These are phyloP conservation scores for Fomitopsis pinicola DNA, from an alignment of 1,284 basidiomycete genomes.

Conservation along the genomic window DNA sequence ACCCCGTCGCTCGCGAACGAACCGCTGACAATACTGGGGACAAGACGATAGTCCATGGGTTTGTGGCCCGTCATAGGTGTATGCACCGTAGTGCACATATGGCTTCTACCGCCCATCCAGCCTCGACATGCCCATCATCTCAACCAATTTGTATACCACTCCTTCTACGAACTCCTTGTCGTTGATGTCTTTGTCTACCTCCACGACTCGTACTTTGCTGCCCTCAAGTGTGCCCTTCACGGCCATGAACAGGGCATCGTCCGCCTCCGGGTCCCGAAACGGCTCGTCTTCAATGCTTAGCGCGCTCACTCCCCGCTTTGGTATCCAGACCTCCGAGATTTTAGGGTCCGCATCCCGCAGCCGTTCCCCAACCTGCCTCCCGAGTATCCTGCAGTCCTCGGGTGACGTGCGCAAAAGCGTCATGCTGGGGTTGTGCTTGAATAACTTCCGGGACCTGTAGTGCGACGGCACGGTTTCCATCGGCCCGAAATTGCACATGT, in stretches of 20 bases:
- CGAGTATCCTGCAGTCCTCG: conserved; percentile 16
- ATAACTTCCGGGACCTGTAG: conserved; percentile 12
- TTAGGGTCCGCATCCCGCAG: conserved; percentile 6
- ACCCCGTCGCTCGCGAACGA: too few relatives aligned
- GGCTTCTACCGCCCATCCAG: not conserved
- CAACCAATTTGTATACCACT: conserved; percentile 13
- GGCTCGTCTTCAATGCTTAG: conserved; percentile 11
- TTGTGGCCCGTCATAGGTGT: too few relatives aligned
- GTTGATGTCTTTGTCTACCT: conserved; percentile 15
- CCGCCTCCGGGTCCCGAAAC: conserved; percentile 16
- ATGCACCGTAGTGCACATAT: not conserved
- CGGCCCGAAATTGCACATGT: conserved; percentile 22
- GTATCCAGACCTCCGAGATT: conserved; percentile 17
- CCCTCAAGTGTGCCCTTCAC: conserved; percentile 8
- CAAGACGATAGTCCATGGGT: too few relatives aligned
- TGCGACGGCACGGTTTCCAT: conserved; percentile 14
- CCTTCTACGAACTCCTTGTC: conserved; percentile 14
- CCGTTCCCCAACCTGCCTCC: conserved; percentile 14
- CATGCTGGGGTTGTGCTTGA: conserved; percentile 18
- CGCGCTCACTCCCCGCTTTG: conserved; percentile 15
- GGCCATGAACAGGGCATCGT: conserved; percentile 11
- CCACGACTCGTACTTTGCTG: conserved; percentile 10
- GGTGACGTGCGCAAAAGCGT: conserved; percentile 18
- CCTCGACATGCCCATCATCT: conserved; percentile 11
- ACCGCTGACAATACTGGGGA: too few relatives aligned